These are phyloP conservation scores for Pestalotiopsis sp. DNA, from an alignment of 2,329 filamentous ascomycete species.

Conservation along the genomic window DNA sequence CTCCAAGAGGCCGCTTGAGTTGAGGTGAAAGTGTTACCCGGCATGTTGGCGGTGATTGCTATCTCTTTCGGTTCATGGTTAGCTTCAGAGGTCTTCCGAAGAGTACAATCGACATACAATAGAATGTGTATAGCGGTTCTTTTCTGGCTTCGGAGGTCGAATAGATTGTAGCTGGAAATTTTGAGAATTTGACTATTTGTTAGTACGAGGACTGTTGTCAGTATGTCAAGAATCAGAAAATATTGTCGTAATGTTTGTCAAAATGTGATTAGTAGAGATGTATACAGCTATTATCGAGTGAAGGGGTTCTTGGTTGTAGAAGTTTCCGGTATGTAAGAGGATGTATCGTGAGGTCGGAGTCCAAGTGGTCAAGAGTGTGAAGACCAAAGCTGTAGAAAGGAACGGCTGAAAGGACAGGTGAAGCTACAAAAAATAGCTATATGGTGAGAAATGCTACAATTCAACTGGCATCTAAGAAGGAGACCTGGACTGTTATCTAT, in stretches of 20 bases:
- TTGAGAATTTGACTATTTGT: not conserved
- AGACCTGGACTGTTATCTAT: conserved; percentile 7
- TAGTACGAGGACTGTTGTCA: not conserved
- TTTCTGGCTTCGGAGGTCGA: not conserved
- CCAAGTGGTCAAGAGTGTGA: not conserved
- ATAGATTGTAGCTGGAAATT: not conserved
- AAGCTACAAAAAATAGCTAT: not conserved
- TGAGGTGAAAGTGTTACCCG: not conserved
- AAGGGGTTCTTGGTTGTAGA: not conserved
- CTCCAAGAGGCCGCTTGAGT: not conserved
- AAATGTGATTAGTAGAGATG: not conserved
- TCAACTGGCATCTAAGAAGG: not conserved
- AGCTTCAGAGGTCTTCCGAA: not conserved
- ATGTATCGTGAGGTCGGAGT: not conserved
- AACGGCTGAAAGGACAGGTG: not conserved
- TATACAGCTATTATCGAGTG: not conserved
- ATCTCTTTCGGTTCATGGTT: not conserved
- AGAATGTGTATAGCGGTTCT: not conserved
- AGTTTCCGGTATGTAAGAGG: not conserved
- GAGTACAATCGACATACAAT: not conserved
- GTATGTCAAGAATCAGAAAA: not conserved
- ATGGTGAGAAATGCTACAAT: not conserved
- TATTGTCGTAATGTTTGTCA: not conserved
- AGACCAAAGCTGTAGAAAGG: not conserved
- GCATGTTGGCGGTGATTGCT: not conserved